A percentile compares a stretch with the other conserved stretches of the same genome.
Conservation (phyloP, 140 eudicot species). For the Senecio squalidus region DNA sequence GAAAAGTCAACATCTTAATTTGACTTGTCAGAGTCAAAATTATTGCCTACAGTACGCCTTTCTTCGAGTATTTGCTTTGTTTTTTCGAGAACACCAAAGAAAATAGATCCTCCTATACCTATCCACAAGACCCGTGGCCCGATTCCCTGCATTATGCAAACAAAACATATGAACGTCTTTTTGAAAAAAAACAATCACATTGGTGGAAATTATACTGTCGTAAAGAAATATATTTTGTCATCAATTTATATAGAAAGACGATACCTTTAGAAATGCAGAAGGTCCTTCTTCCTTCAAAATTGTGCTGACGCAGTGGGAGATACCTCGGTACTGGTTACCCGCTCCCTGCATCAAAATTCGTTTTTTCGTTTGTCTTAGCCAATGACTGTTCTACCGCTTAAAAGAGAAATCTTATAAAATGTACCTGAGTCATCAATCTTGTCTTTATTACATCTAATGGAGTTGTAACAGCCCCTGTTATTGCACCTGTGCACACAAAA, state of each 20-base stretch:
- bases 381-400: background rate
- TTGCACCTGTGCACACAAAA: constrained; percentile 49
- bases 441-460: constrained; percentile 83
- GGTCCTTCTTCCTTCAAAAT: constrained; percentile 75
- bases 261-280: constrained; percentile 66
- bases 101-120: constrained; percentile 79
- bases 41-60: constrained; percentile 15
- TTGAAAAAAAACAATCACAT: background rate
- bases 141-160: constrained; percentile 51
- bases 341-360: constrained; percentile 38
- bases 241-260: constrained; percentile 1
- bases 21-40: constrained; percentile 17
- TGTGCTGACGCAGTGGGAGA: constrained; percentile 63
- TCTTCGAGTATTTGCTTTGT: constrained; percentile 53
- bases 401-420: background rate
- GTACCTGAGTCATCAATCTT: constrained; percentile 67
- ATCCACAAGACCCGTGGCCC: constrained; percentile 86
- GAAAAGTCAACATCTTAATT: constrained; percentile 1
- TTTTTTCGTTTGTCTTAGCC: background rate
- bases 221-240: background rate
- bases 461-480: constrained; percentile 79
- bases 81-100: constrained; percentile 75
- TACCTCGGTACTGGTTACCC: constrained; percentile 56
- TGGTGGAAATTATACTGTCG: background rate
- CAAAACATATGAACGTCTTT: background rate